Evolutionary conservation across 495 filamentous ascomycete genomes (phyloP).

Genomic region (Daldinia caldariorum): DNA sequence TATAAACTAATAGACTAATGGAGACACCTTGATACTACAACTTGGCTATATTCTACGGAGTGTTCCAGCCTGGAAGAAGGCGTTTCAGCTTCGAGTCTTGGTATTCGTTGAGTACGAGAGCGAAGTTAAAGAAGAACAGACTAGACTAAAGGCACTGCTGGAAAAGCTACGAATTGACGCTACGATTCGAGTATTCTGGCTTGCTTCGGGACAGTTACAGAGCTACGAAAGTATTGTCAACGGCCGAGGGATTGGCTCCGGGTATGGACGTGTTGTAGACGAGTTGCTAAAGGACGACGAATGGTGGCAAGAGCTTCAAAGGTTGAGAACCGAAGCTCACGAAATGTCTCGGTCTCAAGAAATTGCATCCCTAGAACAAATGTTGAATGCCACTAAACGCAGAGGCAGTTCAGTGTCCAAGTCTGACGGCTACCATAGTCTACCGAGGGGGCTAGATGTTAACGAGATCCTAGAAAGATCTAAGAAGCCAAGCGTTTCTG

Average conservation of each 20-base stretch:
- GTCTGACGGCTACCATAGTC: slow-evolving; percentile 35
- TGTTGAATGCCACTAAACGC: slow-evolving; percentile 51
- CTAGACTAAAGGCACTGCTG: slow-evolving; percentile 76
- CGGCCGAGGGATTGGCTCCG: slow-evolving; percentile 58
- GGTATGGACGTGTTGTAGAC: slow-evolving; percentile 64
- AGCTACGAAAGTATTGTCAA: slow-evolving; percentile 84
- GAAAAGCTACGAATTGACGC: slow-evolving; percentile 85
- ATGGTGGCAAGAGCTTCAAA: slow-evolving; percentile 85
- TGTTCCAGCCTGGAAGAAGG: slow-evolving; percentile 83
- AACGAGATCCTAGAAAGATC: slow-evolving; percentile 51
- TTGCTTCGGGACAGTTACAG: slow-evolving; percentile 75
- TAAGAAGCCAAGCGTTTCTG: slow-evolving; percentile 71
- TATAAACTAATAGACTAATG: not conserved
- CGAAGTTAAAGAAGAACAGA: slow-evolving; percentile 81
- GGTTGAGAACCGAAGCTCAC: slow-evolving; percentile 64
- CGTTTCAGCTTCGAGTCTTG: slow-evolving; percentile 75
- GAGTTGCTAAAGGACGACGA: slow-evolving; percentile 71
- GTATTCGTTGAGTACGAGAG: slow-evolving; percentile 92
- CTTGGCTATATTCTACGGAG: slow-evolving; percentile 85
- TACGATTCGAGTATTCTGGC: slow-evolving; percentile 80
- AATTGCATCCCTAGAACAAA: slow-evolving; percentile 46
- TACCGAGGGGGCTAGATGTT: slow-evolving; percentile 50
- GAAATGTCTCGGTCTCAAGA: slow-evolving; percentile 59
- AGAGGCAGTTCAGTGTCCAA: slow-evolving; percentile 45
- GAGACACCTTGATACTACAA: slow-evolving; percentile 84